Base-by-base conservation (phyloP, 306 rosid species). In the Corylus heterophylla region DNA sequence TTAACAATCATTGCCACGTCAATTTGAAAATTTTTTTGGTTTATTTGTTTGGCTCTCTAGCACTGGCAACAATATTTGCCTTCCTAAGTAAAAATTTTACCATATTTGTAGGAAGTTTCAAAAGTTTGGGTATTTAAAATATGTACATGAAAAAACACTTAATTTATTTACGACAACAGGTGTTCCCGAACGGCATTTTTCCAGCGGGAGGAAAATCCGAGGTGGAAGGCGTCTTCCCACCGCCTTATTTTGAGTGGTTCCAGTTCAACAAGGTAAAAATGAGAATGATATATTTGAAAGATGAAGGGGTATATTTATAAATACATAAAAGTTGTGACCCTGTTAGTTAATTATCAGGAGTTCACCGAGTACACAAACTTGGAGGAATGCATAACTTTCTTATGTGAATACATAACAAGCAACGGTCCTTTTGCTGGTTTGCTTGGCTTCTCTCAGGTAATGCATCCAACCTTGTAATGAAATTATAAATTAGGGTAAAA, bases 121-220 rank as follows among this genome's bases (percentile, higher is more conserved):
- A 14, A 64, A 9, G 14, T 17, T 35, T 10, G 44, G 1, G 7
- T 59, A 59, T 59, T 9, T 48, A 48, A 48, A 58, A 58, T 22
- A 58, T 58, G 27, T 52, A 8, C 4, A 59, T 25, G 66, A 47
- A 70, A 45, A 4, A 5, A 6, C 45, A 27, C 18, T 45, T 45
- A 69, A 69, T n/a, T 27, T 63, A 22, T 73, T 52, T 17, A 29
- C 45, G 0, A 44, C 27, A 55, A 76, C 77, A 94, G 98, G 96
- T 76, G 16, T 94, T 92, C 74, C 97, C 86, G 47, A 83, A 94
- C 49, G 98, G 96, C 2, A 80, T 82, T 69, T 94, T 80, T 82
- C 93, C 96, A 0, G 96, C 98, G 0, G 89, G 89, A 83, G 98
- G 98, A 71, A 94, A 94, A 73, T 94, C 97, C 61, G 97, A 94